Percentiles rank a stretch among this genome's conserved stretches.
phyloP scores from a whole-genome alignment of 352 stramenopile species.

The Pythium myriotylum region DNA sequence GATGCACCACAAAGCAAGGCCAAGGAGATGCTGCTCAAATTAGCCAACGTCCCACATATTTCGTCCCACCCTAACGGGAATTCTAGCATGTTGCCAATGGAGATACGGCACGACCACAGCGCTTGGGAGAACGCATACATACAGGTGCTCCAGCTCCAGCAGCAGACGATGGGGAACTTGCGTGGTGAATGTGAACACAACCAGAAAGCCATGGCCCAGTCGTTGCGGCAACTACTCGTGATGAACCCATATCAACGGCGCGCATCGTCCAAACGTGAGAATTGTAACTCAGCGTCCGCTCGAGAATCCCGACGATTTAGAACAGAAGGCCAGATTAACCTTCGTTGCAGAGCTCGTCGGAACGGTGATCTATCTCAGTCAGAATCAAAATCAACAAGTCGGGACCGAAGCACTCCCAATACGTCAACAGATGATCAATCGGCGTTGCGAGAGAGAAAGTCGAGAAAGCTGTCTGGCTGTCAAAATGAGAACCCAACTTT shows the following conservation, averaged over 20 bases:
- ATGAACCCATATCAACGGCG: constrained; percentile 37
- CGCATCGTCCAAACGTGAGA: constrained; percentile 6
- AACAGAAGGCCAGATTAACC: too few species aligned
- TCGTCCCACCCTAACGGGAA: constrained; percentile 4
- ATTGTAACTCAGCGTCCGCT: neutral
- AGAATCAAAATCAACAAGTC: too few species aligned
- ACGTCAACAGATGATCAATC: too few species aligned
- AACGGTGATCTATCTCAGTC: too few species aligned
- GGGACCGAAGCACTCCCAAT: too few species aligned
- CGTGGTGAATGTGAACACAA: constrained; percentile 56
- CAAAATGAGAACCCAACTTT: too few species aligned
- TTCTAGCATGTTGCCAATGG: constrained; percentile 20
- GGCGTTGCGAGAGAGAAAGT: too few species aligned
- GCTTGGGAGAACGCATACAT: constrained; percentile 79
- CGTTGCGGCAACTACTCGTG: constrained; percentile 56
- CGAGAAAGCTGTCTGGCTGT: too few species aligned
- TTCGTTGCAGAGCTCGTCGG: too few species aligned
- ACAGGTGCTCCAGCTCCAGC: constrained; percentile 74
- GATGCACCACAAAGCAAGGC: constrained; percentile 62
- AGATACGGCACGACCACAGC: constrained; percentile 37
- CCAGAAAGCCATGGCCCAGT: constrained; percentile 42
- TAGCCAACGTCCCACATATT: constrained; percentile 33
- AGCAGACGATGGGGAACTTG: constrained; percentile 71
- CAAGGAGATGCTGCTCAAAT: constrained; percentile 68
- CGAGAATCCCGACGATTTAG: neutral